Evolutionary conservation across 2,329 filamentous ascomycete genomes (phyloP).

Genomic region (Exophiala sideris): DNA sequence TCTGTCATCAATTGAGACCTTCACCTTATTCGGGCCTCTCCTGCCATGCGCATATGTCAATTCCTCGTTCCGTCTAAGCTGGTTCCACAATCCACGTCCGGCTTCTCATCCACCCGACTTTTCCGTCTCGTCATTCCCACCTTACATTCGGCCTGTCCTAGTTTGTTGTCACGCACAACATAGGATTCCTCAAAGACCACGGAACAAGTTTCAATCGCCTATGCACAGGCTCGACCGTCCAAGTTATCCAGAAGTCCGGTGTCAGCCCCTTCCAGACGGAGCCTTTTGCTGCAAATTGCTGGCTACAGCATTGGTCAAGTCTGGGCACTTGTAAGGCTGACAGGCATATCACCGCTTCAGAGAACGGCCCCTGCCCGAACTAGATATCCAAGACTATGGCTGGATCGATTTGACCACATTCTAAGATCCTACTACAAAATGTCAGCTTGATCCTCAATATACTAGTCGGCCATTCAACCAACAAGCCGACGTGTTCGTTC

Average conservation of each 20-base stretch:
- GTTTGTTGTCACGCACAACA: too few species aligned
- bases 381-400: background rate
- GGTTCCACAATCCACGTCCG: conserved; percentile 1
- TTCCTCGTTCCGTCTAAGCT: background rate
- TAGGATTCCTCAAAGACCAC: too few species aligned
- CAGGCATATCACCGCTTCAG: conserved; percentile 17
- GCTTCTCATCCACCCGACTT: conserved; percentile 1
- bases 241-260: background rate
- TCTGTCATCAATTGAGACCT: background rate
- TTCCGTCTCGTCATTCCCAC: conserved; percentile 1
- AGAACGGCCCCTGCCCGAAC: background rate
- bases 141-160: background rate
- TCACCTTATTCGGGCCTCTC: background rate
- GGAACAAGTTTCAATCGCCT: too few species aligned
- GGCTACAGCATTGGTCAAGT: conserved; percentile 11
- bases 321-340: conserved; percentile 17
- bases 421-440: background rate
- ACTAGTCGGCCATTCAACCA: background rate
- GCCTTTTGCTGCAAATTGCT: background rate
- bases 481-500: background rate
- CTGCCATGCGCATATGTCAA: conserved; percentile 1
- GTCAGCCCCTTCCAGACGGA: conserved; percentile 4
- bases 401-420: background rate
- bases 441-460: conserved; percentile 14
- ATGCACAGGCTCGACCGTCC: too few species aligned